Base-by-base conservation (phyloP, 495 filamentous ascomycete genomes). In the Rhypophila decipiens region DNA sequence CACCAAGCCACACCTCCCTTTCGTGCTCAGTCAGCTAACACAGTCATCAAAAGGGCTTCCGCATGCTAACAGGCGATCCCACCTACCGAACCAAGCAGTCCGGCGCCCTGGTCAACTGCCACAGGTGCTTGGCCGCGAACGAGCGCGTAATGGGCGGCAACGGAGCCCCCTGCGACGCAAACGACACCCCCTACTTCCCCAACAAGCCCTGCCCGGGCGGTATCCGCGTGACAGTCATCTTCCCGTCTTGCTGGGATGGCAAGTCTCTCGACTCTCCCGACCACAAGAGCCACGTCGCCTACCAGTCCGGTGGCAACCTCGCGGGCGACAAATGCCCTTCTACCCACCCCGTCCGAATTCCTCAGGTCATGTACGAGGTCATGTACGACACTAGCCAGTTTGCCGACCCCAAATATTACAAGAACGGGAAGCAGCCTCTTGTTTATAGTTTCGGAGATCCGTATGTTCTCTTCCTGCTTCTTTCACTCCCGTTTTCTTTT, bases 221-320 rank as follows among this genome's bases (percentile, higher is more conserved):
- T 24, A 51, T 49, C 57, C 3, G 69, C 19, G 35, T 24, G 8
- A 50, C 38, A 15, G 39, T 49, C 27, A 49, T 43, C 39, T 49
- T 21, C 19, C 21, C 19, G 2, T 53, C 45, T 43, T 72, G 73
- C 60, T 79, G 76, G 76, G 75, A 80, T 56, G 77, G 76, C 41
- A 69, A 72, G 57, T 76, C 75, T 52, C 64, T 79, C 9, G 76
- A 78, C 58, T 74, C 68, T 43, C 66, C 71, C 17, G 72, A 80
- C 60, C 77, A 79, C 58, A 66, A 70, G 38, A 68, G 69, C 4
- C 77, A 80, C 60, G 69, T 69, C 54, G 53, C 66, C 64, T 59
- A 71, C 66, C 21, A 49, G 44, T 61, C 65, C 23, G 67, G 66
- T 11, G 70, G 70, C 49, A 46, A 48, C 24, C 47, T 43, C 31